Percentiles rank a stretch among this genome's conserved stretches.
These are phyloP conservation scores for Aristolochia contorta DNA, from an alignment of 164 flowering plant genomes.

Conservation along the genomic window DNA sequence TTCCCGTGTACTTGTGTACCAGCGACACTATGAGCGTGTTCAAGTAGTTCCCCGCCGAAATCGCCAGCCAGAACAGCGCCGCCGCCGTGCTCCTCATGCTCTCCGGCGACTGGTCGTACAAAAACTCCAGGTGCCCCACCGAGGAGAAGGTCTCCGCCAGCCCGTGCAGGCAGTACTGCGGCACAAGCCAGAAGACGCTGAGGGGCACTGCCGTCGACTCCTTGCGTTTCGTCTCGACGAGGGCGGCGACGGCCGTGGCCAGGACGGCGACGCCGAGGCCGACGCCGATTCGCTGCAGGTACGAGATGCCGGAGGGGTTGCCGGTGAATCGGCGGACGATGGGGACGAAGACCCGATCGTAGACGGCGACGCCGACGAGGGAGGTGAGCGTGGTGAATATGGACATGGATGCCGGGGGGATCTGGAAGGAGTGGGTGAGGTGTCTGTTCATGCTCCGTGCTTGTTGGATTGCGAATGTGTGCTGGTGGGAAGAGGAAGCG, in stretches of 20 bases:
- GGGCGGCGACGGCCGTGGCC: conserved; percentile 28
- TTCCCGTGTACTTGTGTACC: conserved; percentile 43
- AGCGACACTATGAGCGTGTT: conserved; percentile 40
- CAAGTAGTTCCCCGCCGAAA: conserved; percentile 38
- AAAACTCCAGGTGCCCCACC: conserved; percentile 41
- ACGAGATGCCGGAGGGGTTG: conserved; percentile 5
- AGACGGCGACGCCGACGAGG: conserved; percentile 6
- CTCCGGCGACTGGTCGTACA: conserved; percentile 49
- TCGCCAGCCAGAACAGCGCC: conserved; percentile 47
- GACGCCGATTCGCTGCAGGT: conserved; percentile 20
- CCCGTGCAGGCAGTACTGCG: conserved; percentile 38
- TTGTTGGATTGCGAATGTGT: conserved; percentile 14
- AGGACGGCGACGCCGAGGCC: conserved; percentile 33
- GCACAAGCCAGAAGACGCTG: conserved; percentile 42
- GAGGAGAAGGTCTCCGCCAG: conserved; percentile 35
- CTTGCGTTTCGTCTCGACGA: conserved; percentile 44
- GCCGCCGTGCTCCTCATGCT: conserved; percentile 45
- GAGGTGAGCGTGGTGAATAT: conserved; percentile 13
- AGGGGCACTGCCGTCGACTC: conserved; percentile 28
- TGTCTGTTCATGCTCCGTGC: conserved; percentile 19
- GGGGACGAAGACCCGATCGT: conserved; percentile 14
- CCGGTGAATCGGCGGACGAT: conserved; percentile 2
- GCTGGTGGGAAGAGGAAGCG: conserved; percentile 13
- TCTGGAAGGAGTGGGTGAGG: conserved; percentile 11
- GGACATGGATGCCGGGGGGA: conserved; percentile 15